A percentile compares a stretch with the other conserved stretches of the same genome.
phyloP scores from a whole-genome alignment of 2,329 filamentous ascomycete species.

The Elsinoe batatas region DNA sequence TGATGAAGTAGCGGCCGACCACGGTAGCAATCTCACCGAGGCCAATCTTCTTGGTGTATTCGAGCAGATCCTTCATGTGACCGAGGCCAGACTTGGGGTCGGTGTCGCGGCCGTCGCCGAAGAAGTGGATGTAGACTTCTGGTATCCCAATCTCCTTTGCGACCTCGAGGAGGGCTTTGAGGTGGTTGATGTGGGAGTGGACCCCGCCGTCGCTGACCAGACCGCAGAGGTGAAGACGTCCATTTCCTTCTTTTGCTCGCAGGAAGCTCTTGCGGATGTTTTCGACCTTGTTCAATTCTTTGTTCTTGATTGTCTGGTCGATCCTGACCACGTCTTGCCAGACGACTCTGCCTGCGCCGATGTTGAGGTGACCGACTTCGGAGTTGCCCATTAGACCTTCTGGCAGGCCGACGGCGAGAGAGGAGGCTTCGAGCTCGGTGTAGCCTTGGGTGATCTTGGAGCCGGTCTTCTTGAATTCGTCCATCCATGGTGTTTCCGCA shows the following conservation, averaged over 20 bases:
- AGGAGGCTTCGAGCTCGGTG: constrained; percentile 90
- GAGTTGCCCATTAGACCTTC: constrained; percentile 99
- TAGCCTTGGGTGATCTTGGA: constrained; percentile 73
- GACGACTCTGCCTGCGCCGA: constrained; percentile 91
- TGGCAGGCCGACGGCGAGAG: constrained; percentile 86
- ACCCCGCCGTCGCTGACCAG: constrained; percentile 93
- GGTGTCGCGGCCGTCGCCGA: constrained; percentile 93
- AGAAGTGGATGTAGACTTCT: constrained; percentile 97
- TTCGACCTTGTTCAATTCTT: constrained; percentile 63
- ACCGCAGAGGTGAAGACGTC: constrained; percentile 82
- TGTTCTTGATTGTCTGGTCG: constrained; percentile 82
- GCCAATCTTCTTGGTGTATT: constrained; percentile 72
- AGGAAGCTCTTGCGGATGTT: constrained; percentile 71
- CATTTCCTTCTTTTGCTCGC: constrained; percentile 75
- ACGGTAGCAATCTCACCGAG: constrained; percentile 82
- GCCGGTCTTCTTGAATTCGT: constrained; percentile 58
- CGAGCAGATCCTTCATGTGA: constrained; percentile 79
- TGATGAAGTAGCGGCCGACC: constrained; percentile 93
- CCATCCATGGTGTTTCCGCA: constrained; percentile 90
- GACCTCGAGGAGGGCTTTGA: constrained; percentile 76
- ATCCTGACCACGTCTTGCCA: constrained; percentile 93
- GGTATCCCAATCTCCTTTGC: constrained; percentile 82
- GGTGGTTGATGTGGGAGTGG: constrained; percentile 89
- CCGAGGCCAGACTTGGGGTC: constrained; percentile 87
- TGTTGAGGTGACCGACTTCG: constrained; percentile 97